phyloP scores from a whole-genome alignment of 225 moss, liverwort and hornwort species.

The Anthoceros angustus region DNA sequence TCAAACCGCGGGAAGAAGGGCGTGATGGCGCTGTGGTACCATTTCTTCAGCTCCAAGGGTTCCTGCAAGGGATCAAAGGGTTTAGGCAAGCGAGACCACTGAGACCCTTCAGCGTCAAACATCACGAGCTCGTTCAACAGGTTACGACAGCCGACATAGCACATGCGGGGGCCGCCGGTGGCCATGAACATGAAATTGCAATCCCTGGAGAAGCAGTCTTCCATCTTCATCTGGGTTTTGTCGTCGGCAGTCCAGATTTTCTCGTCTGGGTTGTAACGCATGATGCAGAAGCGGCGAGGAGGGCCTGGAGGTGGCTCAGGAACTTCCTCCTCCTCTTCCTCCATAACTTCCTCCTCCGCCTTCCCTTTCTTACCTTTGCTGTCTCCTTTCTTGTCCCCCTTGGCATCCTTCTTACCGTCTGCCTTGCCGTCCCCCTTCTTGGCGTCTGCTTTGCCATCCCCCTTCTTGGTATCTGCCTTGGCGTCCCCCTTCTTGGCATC shows the following conservation, averaged over 20 bases:
- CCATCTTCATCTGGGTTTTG: conserved; percentile 3
- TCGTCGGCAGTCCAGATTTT: background rate
- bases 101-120: background rate
- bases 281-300: background rate
- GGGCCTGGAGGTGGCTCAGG: background rate
- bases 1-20: conserved; percentile 2
- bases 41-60: conserved; percentile 1
- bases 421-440: background rate
- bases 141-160: background rate
- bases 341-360: background rate
- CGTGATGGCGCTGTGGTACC: background rate
- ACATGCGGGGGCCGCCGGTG: conserved; percentile 1
- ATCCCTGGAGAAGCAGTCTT: background rate
- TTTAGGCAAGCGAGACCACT: conserved; percentile 3
- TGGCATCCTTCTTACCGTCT: background rate
- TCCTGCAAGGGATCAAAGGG: conserved; percentile 1
- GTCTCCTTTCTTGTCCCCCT: conserved; percentile 5
- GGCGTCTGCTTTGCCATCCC: background rate
- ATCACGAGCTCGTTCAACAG: conserved; percentile 2
- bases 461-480: background rate
- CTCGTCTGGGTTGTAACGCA: background rate
- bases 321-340: background rate
- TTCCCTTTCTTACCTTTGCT: background rate
- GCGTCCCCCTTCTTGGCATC: background rate
- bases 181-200: conserved; percentile 2